Percentiles rank a stretch among this genome's conserved stretches.
Conservation (phyloP, 2,329 filamentous ascomycete species). For the Colletotrichum aenigma region DNA sequence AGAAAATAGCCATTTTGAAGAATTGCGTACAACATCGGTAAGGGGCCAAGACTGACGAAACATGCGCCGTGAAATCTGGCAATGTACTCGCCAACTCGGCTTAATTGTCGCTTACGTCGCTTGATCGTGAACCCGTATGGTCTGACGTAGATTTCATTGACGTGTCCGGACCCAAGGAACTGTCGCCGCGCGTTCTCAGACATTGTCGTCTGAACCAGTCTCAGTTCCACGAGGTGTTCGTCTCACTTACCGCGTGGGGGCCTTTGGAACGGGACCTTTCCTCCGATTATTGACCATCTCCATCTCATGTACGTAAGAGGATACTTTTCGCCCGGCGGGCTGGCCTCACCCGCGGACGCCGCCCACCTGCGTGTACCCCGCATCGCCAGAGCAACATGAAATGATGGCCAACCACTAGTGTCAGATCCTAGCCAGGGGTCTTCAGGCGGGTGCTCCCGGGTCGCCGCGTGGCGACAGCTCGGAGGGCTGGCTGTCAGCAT, state of each 20-base stretch:
- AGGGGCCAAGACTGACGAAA: background rate
- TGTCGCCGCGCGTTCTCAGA: background rate
- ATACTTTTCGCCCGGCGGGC: background rate
- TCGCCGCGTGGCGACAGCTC: background rate
- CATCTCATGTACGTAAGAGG: background rate
- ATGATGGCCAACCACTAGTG: background rate
- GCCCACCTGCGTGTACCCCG: constrained; percentile 1
- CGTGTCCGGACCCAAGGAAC: background rate
- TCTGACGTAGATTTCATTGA: background rate
- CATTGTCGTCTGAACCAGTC: background rate
- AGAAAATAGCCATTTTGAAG: background rate
- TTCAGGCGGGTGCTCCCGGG: constrained; percentile 13
- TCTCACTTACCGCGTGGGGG: background rate
- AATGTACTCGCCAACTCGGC: background rate
- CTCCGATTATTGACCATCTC: background rate
- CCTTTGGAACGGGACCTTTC: background rate
- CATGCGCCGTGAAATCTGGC: background rate
- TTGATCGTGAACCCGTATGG: background rate
- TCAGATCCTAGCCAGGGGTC: constrained; percentile 10
- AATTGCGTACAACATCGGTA: background rate
- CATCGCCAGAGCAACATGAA: constrained; percentile 3
- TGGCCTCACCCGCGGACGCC: background rate
- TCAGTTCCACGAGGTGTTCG: background rate
- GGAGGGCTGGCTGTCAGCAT: background rate
- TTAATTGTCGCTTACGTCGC: background rate